Conservation (phyloP, 257 asterid species). For the Plantago elongata region DNA sequence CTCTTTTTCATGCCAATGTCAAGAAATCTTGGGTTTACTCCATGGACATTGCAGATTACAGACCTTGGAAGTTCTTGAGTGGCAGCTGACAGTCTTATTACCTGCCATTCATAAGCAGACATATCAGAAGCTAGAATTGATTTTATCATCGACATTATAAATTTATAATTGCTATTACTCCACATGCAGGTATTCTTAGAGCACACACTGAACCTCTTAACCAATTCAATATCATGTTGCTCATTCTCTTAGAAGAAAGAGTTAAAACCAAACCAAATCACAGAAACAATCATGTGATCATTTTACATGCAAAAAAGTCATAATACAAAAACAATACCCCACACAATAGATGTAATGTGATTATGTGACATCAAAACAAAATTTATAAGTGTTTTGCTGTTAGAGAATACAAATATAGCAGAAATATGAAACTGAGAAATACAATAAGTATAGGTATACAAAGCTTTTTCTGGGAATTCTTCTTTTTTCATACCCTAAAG, state of each 20-base stretch:
- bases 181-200: constrained; percentile 4
- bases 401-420: no score
- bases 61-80: constrained; percentile 98
- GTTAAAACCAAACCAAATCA: no score
- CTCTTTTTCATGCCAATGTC: constrained; percentile 68
- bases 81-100: constrained; percentile 94
- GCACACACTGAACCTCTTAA: constrained; percentile 4
- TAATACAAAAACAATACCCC: no score
- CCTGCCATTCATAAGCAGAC: constrained; percentile 43
- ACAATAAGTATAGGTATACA: no score
- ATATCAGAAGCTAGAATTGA: constrained; percentile 23
- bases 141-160: constrained; percentile 5
- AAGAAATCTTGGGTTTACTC: constrained; percentile 92
- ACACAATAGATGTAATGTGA: no score
- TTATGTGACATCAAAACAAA: no score
- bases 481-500: no score
- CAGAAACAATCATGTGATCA: no score
- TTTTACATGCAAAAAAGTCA: no score
- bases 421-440: background rate
- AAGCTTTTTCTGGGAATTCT: no score
- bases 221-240: background rate
- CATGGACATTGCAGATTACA: constrained; percentile 87
- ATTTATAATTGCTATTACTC: background rate
- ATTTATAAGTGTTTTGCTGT: no score
- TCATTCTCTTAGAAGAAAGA: no score